Percentiles rank a stretch among this genome's conserved stretches.
phyloP scores from a whole-genome alignment of 192 early-diverging fungal genomes.

The Diversispora eburnea region DNA sequence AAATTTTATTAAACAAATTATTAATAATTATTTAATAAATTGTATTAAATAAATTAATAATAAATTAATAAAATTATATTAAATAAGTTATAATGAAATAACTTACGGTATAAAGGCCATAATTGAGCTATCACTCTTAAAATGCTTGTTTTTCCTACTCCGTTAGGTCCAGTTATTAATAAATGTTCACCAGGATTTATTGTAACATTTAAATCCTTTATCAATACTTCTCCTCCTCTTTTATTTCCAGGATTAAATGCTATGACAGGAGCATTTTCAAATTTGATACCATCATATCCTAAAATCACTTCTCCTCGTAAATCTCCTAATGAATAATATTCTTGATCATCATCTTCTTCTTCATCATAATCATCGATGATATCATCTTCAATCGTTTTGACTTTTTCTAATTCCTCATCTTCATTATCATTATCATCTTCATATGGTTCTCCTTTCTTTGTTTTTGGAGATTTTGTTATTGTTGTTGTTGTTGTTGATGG shows the following conservation, averaged over 20 bases:
- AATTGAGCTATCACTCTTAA: constrained; percentile 90
- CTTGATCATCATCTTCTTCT: constrained; percentile 14
- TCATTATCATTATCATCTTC: no score
- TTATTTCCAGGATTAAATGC: constrained; percentile 67
- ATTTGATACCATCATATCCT: constrained; percentile 70
- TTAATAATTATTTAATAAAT: no score
- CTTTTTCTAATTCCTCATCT: no score
- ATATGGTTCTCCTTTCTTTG: no score
- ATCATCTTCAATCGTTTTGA: no score
- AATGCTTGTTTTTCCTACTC: constrained; percentile 89
- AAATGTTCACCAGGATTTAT: constrained; percentile 85
- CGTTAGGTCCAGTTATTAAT: constrained; percentile 92
- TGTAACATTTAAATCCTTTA: constrained; percentile 70
- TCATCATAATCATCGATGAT: no score
- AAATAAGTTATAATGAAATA: not conserved
- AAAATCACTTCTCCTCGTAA: constrained; percentile 57
- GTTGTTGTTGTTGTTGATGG: not conserved
- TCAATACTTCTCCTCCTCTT: constrained; percentile 76
- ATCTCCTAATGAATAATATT: constrained; percentile 44
- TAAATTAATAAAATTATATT: no score
- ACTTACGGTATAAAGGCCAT: constrained; percentile 83
- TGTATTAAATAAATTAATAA: no score
- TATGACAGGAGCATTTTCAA: constrained; percentile 85
- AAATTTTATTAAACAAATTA: no score
- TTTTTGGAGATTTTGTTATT: no score